Conservation (phyloP, 768 basidiomycete genomes). For the Psilocybe tampanensis region DNA sequence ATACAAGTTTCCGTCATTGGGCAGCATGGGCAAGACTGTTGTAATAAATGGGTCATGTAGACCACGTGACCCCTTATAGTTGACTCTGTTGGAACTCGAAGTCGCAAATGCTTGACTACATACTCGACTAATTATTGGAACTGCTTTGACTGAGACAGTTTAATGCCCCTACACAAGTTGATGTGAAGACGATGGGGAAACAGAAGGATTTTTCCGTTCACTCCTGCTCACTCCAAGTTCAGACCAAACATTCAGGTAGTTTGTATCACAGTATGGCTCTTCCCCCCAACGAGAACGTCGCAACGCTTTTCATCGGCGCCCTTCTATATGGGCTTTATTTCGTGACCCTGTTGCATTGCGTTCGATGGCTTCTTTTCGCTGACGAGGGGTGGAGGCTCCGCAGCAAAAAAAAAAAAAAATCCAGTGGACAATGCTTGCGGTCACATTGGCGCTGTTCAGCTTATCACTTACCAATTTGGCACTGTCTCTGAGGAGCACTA, state of each 20-base stretch:
- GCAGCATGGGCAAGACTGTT: no score
- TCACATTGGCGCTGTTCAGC: background rate
- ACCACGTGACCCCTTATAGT: no score
- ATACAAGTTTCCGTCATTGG: no score
- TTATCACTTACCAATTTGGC: background rate
- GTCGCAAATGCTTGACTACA: no score
- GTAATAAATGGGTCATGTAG: no score
- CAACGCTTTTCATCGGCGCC: background rate
- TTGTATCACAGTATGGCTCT: no score
- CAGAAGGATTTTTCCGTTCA: no score
- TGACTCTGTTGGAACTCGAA: no score
- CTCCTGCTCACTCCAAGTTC: background rate
- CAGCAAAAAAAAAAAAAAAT: conserved; percentile 1
- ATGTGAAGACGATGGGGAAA: no score
- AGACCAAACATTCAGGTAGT: background rate
- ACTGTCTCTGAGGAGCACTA: background rate
- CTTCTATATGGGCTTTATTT: conserved; percentile 9
- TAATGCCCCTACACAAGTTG: no score
- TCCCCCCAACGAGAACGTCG: background rate
- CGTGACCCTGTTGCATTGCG: conserved; percentile 2
- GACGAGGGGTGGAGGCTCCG: conserved; percentile 12
- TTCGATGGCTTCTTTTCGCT: conserved; percentile 13
- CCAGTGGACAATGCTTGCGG: conserved; percentile 3
- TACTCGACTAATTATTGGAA: no score
- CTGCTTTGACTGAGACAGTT: no score